phyloP scores from a whole-genome alignment of 176 grass and related monocot genomes.

The Canna indica region DNA sequence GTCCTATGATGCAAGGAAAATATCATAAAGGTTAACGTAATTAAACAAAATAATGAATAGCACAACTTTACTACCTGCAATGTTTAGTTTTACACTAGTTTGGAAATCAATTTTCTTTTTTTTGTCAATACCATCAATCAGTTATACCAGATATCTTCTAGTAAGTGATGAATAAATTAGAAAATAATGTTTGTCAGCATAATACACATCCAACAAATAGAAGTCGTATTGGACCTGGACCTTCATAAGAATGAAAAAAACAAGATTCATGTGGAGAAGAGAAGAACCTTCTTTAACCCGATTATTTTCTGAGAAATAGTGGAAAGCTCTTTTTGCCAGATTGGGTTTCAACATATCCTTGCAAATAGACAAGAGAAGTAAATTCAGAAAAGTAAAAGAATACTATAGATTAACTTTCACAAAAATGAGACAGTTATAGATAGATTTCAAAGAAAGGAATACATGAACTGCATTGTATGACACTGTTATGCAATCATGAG shows the following conservation, averaged over 20 bases:
- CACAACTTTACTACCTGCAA: background rate
- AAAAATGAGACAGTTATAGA: background rate
- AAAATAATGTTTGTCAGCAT: background rate
- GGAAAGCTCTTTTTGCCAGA: slow-evolving; percentile 67
- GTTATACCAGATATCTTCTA: background rate
- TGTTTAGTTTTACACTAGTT: background rate
- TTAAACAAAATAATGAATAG: background rate
- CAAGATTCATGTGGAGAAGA: background rate
- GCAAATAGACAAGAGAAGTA: slow-evolving; percentile 9
- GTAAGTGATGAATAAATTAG: background rate
- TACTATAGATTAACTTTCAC: background rate
- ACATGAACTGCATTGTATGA: background rate
- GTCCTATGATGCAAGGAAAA: slow-evolving; percentile 32
- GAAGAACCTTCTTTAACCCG: slow-evolving; percentile 58
- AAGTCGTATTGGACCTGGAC: background rate
- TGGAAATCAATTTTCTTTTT: background rate
- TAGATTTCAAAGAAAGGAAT: background rate
- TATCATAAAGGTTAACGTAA: background rate
- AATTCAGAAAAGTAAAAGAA: background rate
- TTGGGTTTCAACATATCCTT: slow-evolving; percentile 56
- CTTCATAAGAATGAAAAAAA: background rate
- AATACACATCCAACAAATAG: background rate
- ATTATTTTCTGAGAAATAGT: slow-evolving; percentile 84
- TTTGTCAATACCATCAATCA: background rate
- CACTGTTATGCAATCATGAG: background rate